Percentiles rank a stretch among this genome's conserved stretches.
Conservation (phyloP, 163 green algal species). For the Volvox carteri region DNA sequence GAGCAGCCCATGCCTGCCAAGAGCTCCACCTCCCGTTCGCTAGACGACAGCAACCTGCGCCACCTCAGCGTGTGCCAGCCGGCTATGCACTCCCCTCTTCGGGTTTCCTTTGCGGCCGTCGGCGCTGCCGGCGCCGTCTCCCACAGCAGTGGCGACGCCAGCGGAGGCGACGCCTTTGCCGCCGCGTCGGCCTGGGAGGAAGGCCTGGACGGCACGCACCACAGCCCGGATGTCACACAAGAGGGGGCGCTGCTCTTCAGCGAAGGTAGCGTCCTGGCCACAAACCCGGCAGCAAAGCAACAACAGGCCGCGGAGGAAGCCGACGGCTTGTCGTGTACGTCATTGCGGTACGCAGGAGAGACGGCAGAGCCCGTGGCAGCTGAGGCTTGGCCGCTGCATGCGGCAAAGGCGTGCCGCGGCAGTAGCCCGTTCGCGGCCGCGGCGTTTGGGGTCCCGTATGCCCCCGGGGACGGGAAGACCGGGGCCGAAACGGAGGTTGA, state of each 20-base stretch:
- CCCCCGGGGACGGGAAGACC: neutral
- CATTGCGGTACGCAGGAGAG: too few relatives aligned
- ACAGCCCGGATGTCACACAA: constrained; percentile 4
- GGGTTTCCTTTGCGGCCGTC: neutral
- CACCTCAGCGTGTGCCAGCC: neutral
- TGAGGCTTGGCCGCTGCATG: constrained; percentile 29
- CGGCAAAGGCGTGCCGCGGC: neutral
- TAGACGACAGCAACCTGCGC: constrained; percentile 21
- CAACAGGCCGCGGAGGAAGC: too few relatives aligned
- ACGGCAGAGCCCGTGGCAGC: neutral
- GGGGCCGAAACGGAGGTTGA: neutral
- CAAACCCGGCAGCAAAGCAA: neutral
- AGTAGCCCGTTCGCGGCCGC: constrained; percentile 34
- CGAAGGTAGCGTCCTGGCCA: neutral
- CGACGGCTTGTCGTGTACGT: neutral
- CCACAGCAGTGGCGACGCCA: neutral
- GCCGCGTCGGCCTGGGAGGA: neutral
- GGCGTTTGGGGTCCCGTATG: neutral
- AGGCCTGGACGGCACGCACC: neutral
- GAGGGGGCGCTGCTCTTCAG: neutral
- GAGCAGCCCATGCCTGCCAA: neutral
- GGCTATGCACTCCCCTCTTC: neutral
- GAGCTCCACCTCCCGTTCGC: constrained; percentile 6
- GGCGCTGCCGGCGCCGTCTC: neutral
- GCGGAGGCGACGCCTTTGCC: neutral